Evolutionary conservation across 2,329 filamentous ascomycete genomes (phyloP).

Genomic region (Endocalyx cinctus): DNA sequence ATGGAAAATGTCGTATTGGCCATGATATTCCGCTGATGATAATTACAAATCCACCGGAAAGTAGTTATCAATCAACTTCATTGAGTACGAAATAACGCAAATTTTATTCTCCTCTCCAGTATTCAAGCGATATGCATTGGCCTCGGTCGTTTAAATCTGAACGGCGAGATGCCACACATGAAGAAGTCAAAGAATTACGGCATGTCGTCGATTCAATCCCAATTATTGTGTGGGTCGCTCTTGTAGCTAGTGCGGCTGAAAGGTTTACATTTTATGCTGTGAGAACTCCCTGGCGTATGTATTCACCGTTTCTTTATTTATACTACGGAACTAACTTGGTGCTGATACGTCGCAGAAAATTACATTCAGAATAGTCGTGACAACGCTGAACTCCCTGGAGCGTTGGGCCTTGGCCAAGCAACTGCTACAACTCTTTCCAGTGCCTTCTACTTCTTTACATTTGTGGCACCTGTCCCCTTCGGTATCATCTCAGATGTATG

Average conservation of each 20-base stretch:
- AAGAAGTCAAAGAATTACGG: slow-evolving; percentile 9
- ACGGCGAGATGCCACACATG: slow-evolving; percentile 12
- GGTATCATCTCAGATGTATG: slow-evolving; percentile 8
- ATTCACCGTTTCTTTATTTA: neutral
- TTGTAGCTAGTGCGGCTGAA: slow-evolving; percentile 3
- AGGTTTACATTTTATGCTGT: slow-evolving; percentile 10
- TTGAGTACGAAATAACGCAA: too few species aligned
- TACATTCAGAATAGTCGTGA: slow-evolving; percentile 11
- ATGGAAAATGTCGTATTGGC: too few species aligned
- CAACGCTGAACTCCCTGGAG: slow-evolving; percentile 8
- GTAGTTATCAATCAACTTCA: too few species aligned
- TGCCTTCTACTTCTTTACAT: slow-evolving; percentile 7
- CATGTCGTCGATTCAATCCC: slow-evolving; percentile 9
- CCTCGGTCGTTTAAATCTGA: too few species aligned
- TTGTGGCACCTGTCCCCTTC: slow-evolving; percentile 7
- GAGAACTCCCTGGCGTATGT: slow-evolving; percentile 11
- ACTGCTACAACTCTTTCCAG: slow-evolving; percentile 8
- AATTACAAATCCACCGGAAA: too few species aligned
- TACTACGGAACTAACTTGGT: neutral
- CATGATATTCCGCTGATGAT: too few species aligned
- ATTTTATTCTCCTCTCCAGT: too few species aligned
- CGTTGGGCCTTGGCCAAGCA: slow-evolving; percentile 8
- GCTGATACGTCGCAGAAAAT: slow-evolving; percentile 8
- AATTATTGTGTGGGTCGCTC: slow-evolving; percentile 7
- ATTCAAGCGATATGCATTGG: too few species aligned